Evolutionary conservation across 2,329 filamentous ascomycete genomes (phyloP).

Genomic region (Zymoseptoria brevis): DNA sequence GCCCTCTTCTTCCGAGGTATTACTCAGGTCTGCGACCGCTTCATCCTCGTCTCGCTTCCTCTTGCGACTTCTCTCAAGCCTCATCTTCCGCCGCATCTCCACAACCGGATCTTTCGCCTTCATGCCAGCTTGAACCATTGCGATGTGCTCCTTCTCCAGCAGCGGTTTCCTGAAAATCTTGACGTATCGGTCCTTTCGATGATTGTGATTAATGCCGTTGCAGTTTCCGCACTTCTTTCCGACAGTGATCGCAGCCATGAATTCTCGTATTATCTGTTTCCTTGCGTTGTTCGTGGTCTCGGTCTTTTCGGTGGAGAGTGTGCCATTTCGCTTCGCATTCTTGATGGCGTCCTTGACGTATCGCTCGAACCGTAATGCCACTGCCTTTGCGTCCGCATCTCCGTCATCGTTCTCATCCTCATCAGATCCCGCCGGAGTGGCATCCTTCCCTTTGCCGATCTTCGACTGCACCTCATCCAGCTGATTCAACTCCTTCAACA

Average conservation of each 20-base stretch:
- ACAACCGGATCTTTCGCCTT: slow-evolving; percentile 64
- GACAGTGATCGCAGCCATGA: slow-evolving; percentile 64
- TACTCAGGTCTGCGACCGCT: slow-evolving; percentile 58
- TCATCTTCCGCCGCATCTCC: slow-evolving; percentile 42
- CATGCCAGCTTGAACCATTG: slow-evolving; percentile 64
- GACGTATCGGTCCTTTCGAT: slow-evolving; percentile 80
- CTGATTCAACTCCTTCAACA: slow-evolving; percentile 59
- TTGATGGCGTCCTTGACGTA: slow-evolving; percentile 70
- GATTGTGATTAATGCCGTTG: slow-evolving; percentile 65
- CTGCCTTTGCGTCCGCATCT: slow-evolving; percentile 48
- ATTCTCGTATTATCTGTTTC: slow-evolving; percentile 68
- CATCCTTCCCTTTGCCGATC: slow-evolving; percentile 9
- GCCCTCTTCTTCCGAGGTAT: slow-evolving; percentile 38
- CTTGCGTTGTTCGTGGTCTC: slow-evolving; percentile 74
- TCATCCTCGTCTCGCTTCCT: slow-evolving; percentile 53
- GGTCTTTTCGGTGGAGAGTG: slow-evolving; percentile 58
- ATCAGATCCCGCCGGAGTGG: slow-evolving; percentile 24
- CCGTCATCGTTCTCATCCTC: slow-evolving; percentile 55
- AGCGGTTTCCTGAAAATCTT: slow-evolving; percentile 89
- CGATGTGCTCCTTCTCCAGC: slow-evolving; percentile 62
- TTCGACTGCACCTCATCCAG: slow-evolving; percentile 37
- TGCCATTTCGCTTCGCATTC: slow-evolving; percentile 43
- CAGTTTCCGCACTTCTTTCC: slow-evolving; percentile 63
- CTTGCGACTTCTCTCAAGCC: slow-evolving; percentile 32
- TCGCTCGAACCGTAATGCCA: slow-evolving; percentile 50